phyloP scores from a whole-genome alignment of 2,329 filamentous ascomycete genomes.

The Aureobasidium sp. region DNA sequence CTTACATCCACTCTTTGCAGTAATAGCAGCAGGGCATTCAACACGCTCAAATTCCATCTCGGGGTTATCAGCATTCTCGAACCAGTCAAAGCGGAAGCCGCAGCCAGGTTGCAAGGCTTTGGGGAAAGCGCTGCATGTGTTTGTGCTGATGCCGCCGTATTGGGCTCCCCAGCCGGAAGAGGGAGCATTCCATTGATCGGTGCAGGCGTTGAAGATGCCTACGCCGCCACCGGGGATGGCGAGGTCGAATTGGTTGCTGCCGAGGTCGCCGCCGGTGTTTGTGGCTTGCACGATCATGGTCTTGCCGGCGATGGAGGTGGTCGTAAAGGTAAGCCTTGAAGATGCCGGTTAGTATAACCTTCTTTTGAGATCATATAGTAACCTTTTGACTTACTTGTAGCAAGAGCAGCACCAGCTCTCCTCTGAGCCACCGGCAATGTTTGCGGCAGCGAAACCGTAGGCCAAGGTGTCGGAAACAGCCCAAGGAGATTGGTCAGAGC shows the following conservation, averaged over 20 bases:
- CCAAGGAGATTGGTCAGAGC: constrained; percentile 55
- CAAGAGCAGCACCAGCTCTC: constrained; percentile 59
- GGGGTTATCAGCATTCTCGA: constrained; percentile 51
- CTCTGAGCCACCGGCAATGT: constrained; percentile 48
- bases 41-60: constrained; percentile 37
- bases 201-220: constrained; percentile 44
- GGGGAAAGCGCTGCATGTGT: constrained; percentile 47
- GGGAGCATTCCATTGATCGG: constrained; percentile 35
- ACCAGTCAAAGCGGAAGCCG: constrained; percentile 55
- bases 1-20: constrained; percentile 36
- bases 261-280: constrained; percentile 53
- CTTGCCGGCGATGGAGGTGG: constrained; percentile 48
- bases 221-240: constrained; percentile 45
- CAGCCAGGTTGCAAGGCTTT: constrained; percentile 48
- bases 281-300: constrained; percentile 57
- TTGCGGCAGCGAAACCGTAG: constrained; percentile 58
- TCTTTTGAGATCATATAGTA: not conserved
- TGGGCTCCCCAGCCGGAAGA: constrained; percentile 47
- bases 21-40: constrained; percentile 45
- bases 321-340: constrained; percentile 46
- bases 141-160: constrained; percentile 50
- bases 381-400: constrained; percentile 37
- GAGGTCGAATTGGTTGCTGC: constrained; percentile 52
- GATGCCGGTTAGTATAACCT: not conserved
- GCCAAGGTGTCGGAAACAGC: constrained; percentile 49